These are phyloP conservation scores for Xylaria hypoxylon DNA, from an alignment of 2,329 filamentous ascomycete genomes.

Conservation along the genomic window DNA sequence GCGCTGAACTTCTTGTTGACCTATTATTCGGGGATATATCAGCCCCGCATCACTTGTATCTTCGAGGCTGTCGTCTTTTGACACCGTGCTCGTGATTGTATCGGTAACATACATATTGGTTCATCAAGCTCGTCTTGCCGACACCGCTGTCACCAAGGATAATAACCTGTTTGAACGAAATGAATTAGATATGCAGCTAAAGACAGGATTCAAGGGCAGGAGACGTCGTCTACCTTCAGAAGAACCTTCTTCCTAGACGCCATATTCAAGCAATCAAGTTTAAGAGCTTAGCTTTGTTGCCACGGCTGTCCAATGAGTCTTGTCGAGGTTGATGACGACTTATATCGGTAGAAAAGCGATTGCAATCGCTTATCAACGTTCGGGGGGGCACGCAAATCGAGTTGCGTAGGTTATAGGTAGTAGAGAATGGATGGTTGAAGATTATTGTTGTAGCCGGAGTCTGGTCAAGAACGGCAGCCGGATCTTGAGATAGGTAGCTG, in stretches of 20 bases:
- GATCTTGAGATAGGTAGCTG: constrained; percentile 28
- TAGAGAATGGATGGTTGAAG: constrained; percentile 11
- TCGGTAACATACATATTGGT: constrained; percentile 92
- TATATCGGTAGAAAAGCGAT: constrained; percentile 13
- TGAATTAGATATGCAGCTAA: constrained; percentile 15
- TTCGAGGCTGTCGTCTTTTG: constrained; percentile 1
- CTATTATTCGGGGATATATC: constrained; percentile 58
- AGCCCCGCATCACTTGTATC: constrained; percentile 4
- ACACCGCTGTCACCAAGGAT: constrained; percentile 99
- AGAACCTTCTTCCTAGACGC: constrained; percentile 90
- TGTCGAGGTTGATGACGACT: constrained; percentile 9
- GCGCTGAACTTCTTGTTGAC: constrained; percentile 99
- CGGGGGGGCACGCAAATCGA: not conserved
- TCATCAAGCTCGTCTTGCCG: constrained; percentile 99
- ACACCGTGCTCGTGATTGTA: constrained; percentile 9
- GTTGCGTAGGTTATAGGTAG: not conserved
- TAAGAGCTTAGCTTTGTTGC: constrained; percentile 19
- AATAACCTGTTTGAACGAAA: constrained; percentile 76
- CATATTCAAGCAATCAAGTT: constrained; percentile 62
- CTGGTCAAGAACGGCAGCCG: constrained; percentile 15
- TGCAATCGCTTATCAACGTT: constrained; percentile 5
- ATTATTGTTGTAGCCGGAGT: constrained; percentile 9
- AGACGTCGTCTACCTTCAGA: constrained; percentile 73
- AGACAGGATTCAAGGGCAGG: constrained; percentile 11
- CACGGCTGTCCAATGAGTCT: constrained; percentile 10